Percentiles rank a stretch among this genome's conserved stretches.
phyloP scores from a whole-genome alignment of 306 rosid genomes.

The Prunus kanzakura region DNA sequence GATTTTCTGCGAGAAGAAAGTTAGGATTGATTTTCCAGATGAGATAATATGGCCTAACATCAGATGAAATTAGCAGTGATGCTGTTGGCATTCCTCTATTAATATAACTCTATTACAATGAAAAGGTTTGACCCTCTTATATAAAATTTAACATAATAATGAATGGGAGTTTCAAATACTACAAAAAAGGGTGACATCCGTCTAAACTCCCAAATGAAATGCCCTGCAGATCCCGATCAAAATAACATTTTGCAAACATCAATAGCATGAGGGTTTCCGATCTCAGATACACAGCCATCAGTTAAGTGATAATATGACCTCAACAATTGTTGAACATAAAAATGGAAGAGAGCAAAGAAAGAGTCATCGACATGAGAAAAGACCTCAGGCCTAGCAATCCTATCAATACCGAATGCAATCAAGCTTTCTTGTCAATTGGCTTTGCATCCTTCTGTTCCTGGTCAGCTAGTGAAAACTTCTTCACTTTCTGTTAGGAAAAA shows the following conservation, averaged over 20 bases:
- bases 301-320: not conserved
- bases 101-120: too few species aligned
- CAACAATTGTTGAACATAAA: not conserved
- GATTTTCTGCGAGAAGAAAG: not conserved
- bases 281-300: not conserved
- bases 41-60: too few species aligned
- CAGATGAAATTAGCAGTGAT: too few species aligned
- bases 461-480: slow-evolving; percentile 67
- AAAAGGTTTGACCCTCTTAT: too few species aligned
- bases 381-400: not conserved
- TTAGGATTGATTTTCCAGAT: not conserved
- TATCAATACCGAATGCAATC: slow-evolving; percentile 25
- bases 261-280: not conserved
- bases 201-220: not conserved
- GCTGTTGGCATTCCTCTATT: too few species aligned
- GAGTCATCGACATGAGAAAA: not conserved
- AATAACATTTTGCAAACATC: not conserved
- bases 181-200: not conserved
- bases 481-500: slow-evolving; percentile 70
- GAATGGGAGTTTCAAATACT: not conserved
- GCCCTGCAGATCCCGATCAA: too few species aligned
- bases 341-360: not conserved
- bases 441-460: slow-evolving; percentile 49
- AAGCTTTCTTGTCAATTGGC: slow-evolving; percentile 40
- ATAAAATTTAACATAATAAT: too few species aligned